Evolutionary conservation across 169 alveolate genomes (phyloP).

Genomic region (Plasmodium malariae): DNA sequence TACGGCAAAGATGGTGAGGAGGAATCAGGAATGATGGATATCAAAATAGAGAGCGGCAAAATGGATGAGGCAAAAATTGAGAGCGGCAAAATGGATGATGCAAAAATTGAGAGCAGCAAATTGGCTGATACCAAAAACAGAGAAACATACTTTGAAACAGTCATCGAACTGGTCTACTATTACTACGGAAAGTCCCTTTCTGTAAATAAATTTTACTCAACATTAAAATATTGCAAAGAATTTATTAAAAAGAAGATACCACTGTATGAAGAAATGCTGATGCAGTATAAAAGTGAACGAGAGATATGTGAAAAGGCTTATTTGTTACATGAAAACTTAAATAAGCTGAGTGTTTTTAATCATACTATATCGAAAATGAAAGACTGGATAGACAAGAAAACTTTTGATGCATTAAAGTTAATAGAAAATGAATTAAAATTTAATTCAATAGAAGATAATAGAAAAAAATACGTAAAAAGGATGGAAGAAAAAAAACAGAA

Average conservation of each 20-base stretch:
- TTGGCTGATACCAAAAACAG: no score
- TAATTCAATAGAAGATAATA: conserved; percentile 72
- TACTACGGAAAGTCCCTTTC: conserved; percentile 29
- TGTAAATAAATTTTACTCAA: conserved; percentile 61
- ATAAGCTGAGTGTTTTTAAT: conserved; percentile 55
- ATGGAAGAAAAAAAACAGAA: conserved; percentile 60
- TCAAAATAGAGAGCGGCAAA: no score
- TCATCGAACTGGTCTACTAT: conserved; percentile 63
- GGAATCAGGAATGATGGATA: no score
- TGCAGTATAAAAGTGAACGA: conserved; percentile 40
- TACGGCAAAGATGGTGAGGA: no score
- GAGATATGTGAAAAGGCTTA: conserved; percentile 59
- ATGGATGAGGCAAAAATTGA: no score
- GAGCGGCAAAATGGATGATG: no score
- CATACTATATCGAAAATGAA: conserved; percentile 68
- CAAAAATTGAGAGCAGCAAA: no score
- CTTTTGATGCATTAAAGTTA: conserved; percentile 64
- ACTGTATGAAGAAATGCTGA: conserved; percentile 65
- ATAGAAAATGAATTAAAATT: conserved; percentile 75
- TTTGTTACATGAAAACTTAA: conserved; percentile 43
- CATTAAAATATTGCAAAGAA: conserved; percentile 60
- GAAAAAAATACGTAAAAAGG: conserved; percentile 67
- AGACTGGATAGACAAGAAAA: conserved; percentile 73
- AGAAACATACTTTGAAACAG: conserved; percentile 53
- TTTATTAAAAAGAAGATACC: conserved; percentile 53